Evolutionary conservation across 306 rosid genomes (phyloP), one percentile per base, ranked within the genome.

Genomic region (Vigna mungo): DNA sequence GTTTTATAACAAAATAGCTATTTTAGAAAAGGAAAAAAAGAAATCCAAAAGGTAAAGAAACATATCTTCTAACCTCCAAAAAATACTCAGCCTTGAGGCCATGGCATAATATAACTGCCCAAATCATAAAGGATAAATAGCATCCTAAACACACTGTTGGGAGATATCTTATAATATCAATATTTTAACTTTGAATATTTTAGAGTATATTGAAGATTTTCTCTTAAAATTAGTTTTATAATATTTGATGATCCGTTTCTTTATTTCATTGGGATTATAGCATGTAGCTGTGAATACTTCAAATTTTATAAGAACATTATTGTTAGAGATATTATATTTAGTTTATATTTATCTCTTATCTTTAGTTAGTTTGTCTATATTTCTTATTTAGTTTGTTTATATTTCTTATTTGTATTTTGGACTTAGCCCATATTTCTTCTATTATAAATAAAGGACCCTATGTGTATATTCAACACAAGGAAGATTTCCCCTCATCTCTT

Each of bases 1-100:
- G 73, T 16, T 68, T 68, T 32, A 49, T 63, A 36, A 62, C 20
- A 41, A 20, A 41, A 25, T n/a, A 59, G 14, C 44, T 30, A 64
- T 25, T 67, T 43, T 49, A 75, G 16, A 34, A n/a, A 59, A 70
- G 55, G 39, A 39, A 59, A 60, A 70, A 25, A 68, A 30, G 49
- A 47, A 78, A 43, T 60, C 27, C 63, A 54, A 36, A 60, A 70
- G 20, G 63, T 44, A 56, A 41, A 49, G 59, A 46, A 46, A 75
- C 46, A 68, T 39, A 60, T 76, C 66, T 58, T 34, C 37, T 34
- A 34, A 34, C 37, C 37, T 34, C 37, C 37, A 34, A 5, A 34
- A 34, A 34, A 30, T 30, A 30, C 32, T 30, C 32, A 30, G 32
- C 32, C 32, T 30, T 4, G 32, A 30, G 5, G 32, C 32, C 32